Conservation (phyloP, 1,284 basidiomycete species). For the Coniferiporia weirii region DNA sequence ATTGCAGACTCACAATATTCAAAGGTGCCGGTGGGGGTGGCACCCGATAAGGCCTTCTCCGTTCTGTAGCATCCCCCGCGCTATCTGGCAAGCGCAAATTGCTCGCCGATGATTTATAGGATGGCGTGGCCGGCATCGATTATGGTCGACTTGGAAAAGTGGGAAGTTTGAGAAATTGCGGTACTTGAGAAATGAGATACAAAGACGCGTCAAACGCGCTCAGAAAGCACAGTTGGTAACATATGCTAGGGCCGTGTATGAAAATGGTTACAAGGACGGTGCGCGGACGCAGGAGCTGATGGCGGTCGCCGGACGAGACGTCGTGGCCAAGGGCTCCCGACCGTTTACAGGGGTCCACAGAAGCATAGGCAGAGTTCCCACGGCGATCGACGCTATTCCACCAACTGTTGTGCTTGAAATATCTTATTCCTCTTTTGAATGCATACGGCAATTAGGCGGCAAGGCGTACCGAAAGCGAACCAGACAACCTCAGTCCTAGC, state of each 20-base stretch:
- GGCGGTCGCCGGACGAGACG: background rate
- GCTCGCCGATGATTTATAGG: slow-evolving; percentile 6
- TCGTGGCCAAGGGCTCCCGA: background rate
- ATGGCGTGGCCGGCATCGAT: slow-evolving; percentile 6
- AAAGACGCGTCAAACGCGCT: slow-evolving; percentile 12
- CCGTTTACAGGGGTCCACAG: background rate
- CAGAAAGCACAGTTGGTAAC: background rate
- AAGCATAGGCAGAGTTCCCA: background rate
- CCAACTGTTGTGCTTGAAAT: no score
- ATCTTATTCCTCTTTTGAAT: no score
- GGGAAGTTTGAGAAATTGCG: background rate
- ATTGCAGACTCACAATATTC: slow-evolving; percentile 13
- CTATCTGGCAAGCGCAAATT: slow-evolving; percentile 6
- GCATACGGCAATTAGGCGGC: no score
- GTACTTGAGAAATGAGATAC: background rate
- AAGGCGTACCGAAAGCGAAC: no score
- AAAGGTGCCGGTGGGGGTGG: slow-evolving; percentile 16
- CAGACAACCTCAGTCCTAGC: no score
- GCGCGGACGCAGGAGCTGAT: background rate
- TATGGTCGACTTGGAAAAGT: background rate
- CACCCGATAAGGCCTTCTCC: slow-evolving; percentile 13
- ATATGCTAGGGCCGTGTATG: background rate
- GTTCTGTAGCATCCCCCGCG: slow-evolving; percentile 7
- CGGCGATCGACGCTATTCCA: background rate
- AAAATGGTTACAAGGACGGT: background rate